Evolutionary conservation across 2,329 filamentous ascomycete genomes (phyloP).

Genomic region (Ophiostoma tasmaniense): DNA sequence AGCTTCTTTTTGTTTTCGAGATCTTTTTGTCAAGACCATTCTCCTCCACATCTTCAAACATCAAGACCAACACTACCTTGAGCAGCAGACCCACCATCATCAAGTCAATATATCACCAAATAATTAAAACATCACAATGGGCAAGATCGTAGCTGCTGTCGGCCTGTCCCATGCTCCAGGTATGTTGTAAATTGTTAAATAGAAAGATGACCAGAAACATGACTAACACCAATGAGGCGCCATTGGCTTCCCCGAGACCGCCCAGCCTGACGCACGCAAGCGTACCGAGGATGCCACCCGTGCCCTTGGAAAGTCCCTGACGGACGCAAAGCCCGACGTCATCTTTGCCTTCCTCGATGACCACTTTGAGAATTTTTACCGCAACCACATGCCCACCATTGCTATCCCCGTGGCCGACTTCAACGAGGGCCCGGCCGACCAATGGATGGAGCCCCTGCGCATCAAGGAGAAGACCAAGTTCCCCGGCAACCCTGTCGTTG

Average conservation of each 20-base stretch:
- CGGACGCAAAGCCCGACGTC: conserved; percentile 18
- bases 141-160: conserved; percentile 18
- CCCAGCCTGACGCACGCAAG: conserved; percentile 17
- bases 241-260: conserved; percentile 20
- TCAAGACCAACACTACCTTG: neutral
- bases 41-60: neutral
- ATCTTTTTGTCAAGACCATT: neutral
- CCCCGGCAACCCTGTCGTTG: conserved; percentile 16
- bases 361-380: conserved; percentile 21
- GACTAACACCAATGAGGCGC: conserved; percentile 14
- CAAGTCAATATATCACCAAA: neutral
- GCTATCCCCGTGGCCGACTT: conserved; percentile 17
- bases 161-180: conserved; percentile 19
- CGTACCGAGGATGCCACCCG: conserved; percentile 19
- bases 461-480: conserved; percentile 17
- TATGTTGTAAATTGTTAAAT: neutral
- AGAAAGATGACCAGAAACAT: too few relatives aligned
- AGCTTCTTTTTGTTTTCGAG: neutral
- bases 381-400: conserved; percentile 20
- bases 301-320: conserved; percentile 17
- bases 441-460: conserved; percentile 20
- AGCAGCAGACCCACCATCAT: neutral
- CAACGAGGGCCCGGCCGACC: conserved; percentile 19
- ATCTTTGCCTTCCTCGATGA: conserved; percentile 20
- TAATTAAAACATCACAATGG: conserved; percentile 9